These are phyloP conservation scores for Apophysomyces trapeziformis DNA, from an alignment of 371 early-diverging fungal genomes.

Conservation along the genomic window DNA sequence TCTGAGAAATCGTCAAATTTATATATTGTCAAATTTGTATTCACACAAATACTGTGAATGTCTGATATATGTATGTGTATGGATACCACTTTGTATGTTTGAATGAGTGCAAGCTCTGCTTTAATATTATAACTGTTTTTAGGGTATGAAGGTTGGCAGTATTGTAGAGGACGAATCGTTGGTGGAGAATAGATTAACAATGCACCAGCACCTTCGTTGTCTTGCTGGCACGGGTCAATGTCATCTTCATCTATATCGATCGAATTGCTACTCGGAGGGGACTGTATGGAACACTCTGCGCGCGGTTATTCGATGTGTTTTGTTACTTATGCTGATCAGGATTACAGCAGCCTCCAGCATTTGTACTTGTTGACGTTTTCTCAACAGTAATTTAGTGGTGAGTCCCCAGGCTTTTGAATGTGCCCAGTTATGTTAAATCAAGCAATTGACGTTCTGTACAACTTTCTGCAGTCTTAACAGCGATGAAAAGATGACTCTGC, in stretches of 20 bases:
- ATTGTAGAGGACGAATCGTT: neutral
- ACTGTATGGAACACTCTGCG: neutral
- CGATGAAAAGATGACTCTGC: constrained; percentile 17
- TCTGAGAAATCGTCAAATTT: too few relatives aligned
- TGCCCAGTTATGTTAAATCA: constrained; percentile 73
- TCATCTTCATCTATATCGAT: neutral
- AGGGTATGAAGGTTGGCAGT: constrained; percentile 3
- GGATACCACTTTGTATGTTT: neutral
- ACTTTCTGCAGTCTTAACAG: constrained; percentile 61
- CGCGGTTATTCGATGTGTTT: neutral
- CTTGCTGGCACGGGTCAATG: constrained; percentile 9
- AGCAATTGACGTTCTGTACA: constrained; percentile 61
- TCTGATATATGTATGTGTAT: too few relatives aligned
- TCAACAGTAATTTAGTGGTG: constrained; percentile 64
- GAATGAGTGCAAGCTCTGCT: neutral
- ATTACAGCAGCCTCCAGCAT: constrained; percentile 66
- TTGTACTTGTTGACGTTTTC: constrained; percentile 73
- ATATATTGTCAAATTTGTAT: too few relatives aligned
- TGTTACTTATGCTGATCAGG: constrained; percentile 48
- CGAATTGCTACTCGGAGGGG: neutral
- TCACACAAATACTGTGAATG: too few relatives aligned
- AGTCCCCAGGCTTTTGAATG: constrained; percentile 73
- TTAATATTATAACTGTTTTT: neutral
- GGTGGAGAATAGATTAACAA: neutral
- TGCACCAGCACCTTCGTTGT: neutral